phyloP scores from a whole-genome alignment of 2,329 filamentous ascomycete species.

The Aspergillus sp. region DNA sequence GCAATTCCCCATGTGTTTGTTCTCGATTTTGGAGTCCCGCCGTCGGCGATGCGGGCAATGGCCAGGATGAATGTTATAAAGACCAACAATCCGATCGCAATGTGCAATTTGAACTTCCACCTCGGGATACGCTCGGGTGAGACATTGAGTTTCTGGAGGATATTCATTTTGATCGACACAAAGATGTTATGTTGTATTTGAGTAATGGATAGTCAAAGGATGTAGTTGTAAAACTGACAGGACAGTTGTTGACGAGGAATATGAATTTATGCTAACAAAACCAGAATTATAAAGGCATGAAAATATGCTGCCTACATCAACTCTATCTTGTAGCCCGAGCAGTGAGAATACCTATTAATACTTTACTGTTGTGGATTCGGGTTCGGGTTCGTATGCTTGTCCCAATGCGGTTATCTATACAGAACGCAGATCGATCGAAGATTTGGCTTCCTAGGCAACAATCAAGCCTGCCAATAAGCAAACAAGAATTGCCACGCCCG shows the following conservation, averaged over 20 bases:
- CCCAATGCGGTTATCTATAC: slow-evolving; percentile 4
- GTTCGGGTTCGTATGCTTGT: slow-evolving; percentile 9
- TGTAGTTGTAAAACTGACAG: too few species aligned
- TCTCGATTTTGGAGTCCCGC: slow-evolving; percentile 16
- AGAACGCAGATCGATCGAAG: background rate
- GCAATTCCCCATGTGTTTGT: slow-evolving; percentile 25
- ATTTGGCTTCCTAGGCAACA: slow-evolving; percentile 4
- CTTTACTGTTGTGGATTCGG: too few species aligned
- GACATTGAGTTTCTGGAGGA: background rate
- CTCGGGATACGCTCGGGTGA: background rate
- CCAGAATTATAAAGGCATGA: background rate
- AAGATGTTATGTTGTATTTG: too few species aligned
- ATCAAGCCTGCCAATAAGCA: too few species aligned
- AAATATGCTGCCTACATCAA: too few species aligned
- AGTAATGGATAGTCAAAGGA: too few species aligned
- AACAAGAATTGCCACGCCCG: too few species aligned
- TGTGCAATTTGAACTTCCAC: slow-evolving; percentile 15
- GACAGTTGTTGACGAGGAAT: too few species aligned
- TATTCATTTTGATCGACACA: background rate
- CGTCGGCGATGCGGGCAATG: slow-evolving; percentile 21
- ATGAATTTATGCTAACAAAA: background rate
- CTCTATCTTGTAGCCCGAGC: too few species aligned
- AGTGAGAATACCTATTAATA: too few species aligned
- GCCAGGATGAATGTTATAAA: slow-evolving; percentile 18
- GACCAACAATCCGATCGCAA: slow-evolving; percentile 12